Evolutionary conservation across 2,329 filamentous ascomycete species (phyloP).

Genomic region (Hypoxylon sp.): DNA sequence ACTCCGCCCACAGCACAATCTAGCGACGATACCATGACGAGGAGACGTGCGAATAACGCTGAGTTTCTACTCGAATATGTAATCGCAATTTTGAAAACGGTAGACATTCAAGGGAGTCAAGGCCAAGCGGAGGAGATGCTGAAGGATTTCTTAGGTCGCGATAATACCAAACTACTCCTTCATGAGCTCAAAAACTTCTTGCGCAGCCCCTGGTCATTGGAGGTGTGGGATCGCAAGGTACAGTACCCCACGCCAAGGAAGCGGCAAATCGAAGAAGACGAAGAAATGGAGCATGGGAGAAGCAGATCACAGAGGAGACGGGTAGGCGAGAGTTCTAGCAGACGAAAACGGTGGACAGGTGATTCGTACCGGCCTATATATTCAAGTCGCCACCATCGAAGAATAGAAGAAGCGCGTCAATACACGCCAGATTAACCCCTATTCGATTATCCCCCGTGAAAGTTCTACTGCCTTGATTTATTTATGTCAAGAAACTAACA

Average conservation of each 20-base stretch:
- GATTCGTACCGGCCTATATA: constrained; percentile 50
- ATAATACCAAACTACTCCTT: constrained; percentile 81
- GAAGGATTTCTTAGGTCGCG: constrained; percentile 81
- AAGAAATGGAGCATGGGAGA: constrained; percentile 6
- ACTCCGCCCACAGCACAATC: constrained; percentile 47
- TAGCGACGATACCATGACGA: constrained; percentile 47
- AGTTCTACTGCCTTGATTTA: background rate
- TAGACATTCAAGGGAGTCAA: constrained; percentile 83
- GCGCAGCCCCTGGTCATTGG: constrained; percentile 82
- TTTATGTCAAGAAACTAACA: background rate
- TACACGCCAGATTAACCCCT: constrained; percentile 22
- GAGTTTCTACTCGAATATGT: constrained; percentile 92
- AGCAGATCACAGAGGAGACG: constrained; percentile 7
- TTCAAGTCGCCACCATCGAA: constrained; percentile 25
- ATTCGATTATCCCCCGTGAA: background rate
- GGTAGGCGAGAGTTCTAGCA: constrained; percentile 5
- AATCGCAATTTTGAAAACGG: constrained; percentile 83
- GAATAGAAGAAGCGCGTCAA: constrained; percentile 13
- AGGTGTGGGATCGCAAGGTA: constrained; percentile 85
- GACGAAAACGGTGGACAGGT: constrained; percentile 34
- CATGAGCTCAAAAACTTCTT: constrained; percentile 90
- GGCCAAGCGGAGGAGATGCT: constrained; percentile 86
- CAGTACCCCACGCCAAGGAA: constrained; percentile 70
- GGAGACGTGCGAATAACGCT: constrained; percentile 74
- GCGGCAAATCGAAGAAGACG: constrained; percentile 25